Evolutionary conservation across 2,329 filamentous ascomycete species (phyloP).

Genomic region (Aspergillus terreus): DNA sequence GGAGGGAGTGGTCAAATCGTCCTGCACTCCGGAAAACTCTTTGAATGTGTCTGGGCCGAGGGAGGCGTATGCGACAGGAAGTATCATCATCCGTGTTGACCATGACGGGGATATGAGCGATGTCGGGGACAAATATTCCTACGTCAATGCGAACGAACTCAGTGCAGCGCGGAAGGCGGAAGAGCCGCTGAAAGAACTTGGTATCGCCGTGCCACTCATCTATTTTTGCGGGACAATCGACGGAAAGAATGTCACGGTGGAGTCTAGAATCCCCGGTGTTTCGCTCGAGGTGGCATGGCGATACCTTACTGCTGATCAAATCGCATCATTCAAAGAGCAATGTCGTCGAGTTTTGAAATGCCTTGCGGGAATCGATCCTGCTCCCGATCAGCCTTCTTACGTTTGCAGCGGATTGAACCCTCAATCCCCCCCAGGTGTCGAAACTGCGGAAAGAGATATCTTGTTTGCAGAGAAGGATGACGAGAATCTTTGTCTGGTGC

Average conservation of each 20-base stretch:
- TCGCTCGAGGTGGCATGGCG: slow-evolving; percentile 38
- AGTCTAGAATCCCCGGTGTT: slow-evolving; percentile 39
- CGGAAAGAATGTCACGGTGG: slow-evolving; percentile 37
- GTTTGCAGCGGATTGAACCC: slow-evolving; percentile 31
- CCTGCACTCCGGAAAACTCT: slow-evolving; percentile 30
- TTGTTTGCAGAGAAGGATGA: slow-evolving; percentile 26
- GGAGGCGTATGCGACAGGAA: slow-evolving; percentile 34
- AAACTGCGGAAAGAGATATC: slow-evolving; percentile 28
- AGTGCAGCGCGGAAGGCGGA: slow-evolving; percentile 33
- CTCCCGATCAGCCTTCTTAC: slow-evolving; percentile 30
- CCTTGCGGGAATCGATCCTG: slow-evolving; percentile 23
- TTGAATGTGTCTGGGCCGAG: slow-evolving; percentile 27
- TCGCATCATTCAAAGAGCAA: slow-evolving; percentile 32
- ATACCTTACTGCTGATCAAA: slow-evolving; percentile 32
- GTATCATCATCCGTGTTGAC: slow-evolving; percentile 36
- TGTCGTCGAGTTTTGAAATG: slow-evolving; percentile 32
- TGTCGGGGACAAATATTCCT: slow-evolving; percentile 29
- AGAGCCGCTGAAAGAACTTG: slow-evolving; percentile 28
- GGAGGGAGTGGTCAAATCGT: slow-evolving; percentile 30
- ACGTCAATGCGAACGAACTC: slow-evolving; percentile 36
- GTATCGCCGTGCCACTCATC: slow-evolving; percentile 32
- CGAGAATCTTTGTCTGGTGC: slow-evolving; percentile 29
- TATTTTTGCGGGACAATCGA: slow-evolving; percentile 37
- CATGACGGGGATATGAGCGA: slow-evolving; percentile 21
- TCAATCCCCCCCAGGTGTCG: slow-evolving; percentile 20